These are phyloP conservation scores for Bidens hawaiensis DNA, from an alignment of 140 eudicot species.

Conservation along the genomic window DNA sequence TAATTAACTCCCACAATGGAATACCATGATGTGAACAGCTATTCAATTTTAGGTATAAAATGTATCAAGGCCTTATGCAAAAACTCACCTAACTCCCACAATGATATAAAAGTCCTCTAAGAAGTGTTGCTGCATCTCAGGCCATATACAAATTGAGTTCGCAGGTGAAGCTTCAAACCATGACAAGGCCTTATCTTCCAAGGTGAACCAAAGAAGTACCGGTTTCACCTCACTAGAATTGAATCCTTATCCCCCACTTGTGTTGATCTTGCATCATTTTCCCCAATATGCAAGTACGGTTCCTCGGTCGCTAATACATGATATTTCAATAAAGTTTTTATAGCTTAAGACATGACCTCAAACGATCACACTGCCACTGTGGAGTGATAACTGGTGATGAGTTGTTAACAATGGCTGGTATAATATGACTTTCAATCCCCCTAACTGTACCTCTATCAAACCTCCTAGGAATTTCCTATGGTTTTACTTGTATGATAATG, in stretches of 20 bases:
- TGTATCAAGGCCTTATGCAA: background rate
- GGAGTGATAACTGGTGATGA: too few species aligned
- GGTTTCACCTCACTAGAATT: background rate
- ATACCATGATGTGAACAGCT: background rate
- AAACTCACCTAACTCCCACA: background rate
- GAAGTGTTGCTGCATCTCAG: background rate
- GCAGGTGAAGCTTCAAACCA: background rate
- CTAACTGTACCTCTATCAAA: too few species aligned
- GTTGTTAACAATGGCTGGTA: too few species aligned
- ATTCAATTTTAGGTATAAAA: background rate
- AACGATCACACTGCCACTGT: too few species aligned
- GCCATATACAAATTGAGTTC: background rate
- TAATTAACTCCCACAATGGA: background rate
- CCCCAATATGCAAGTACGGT: background rate
- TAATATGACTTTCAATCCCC: too few species aligned
- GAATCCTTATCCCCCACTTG: background rate
- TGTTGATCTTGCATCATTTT: background rate
- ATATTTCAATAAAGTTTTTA: background rate
- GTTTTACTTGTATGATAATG: too few species aligned
- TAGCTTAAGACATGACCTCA: background rate
- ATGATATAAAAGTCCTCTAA: background rate
- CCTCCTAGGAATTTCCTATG: too few species aligned
- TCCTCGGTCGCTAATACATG: background rate
- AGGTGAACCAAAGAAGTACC: background rate
- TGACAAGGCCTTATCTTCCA: background rate